phyloP scores from a whole-genome alignment of 169 alveolate genomes.

The Amoebophrya sp. region DNA sequence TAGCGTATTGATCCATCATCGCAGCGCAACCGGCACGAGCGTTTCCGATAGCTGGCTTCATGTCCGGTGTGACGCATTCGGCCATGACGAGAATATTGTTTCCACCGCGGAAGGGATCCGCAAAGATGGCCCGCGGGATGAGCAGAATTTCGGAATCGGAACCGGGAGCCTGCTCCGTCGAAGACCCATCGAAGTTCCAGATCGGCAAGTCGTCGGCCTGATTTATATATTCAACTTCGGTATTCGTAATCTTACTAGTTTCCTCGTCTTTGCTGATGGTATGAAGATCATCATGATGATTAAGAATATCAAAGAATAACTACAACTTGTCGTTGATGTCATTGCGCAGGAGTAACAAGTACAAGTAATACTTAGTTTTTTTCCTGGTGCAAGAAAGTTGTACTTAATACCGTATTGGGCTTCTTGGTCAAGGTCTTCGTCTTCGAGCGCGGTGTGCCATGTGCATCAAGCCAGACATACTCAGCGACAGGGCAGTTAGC shows the following conservation, averaged over 20 bases:
- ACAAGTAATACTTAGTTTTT: neutral
- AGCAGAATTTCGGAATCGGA: constrained; percentile 41
- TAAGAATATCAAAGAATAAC: too few species aligned
- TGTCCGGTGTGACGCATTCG: neutral
- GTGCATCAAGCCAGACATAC: constrained; percentile 39
- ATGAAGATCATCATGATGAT: too few species aligned
- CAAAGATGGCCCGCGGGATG: constrained; percentile 41
- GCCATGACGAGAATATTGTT: neutral
- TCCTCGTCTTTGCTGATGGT: too few species aligned
- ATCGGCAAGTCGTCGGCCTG: neutral
- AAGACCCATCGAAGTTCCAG: constrained; percentile 45
- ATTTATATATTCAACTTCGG: neutral
- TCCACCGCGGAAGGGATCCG: constrained; percentile 34
- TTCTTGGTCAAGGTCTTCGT: neutral
- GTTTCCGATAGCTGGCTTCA: constrained; percentile 11
- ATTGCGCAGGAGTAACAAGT: neutral
- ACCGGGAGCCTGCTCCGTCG: constrained; percentile 45
- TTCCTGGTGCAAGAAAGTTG: too few species aligned
- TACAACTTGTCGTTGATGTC: too few species aligned
- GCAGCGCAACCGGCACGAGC: neutral
- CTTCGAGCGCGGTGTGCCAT: constrained; percentile 37
- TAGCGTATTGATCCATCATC: neutral
- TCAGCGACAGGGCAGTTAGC: constrained; percentile 30
- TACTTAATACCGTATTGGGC: neutral
- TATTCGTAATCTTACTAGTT: neutral